Base-by-base conservation (phyloP, 768 basidiomycete species). In the Leccinum rimulosum region DNA sequence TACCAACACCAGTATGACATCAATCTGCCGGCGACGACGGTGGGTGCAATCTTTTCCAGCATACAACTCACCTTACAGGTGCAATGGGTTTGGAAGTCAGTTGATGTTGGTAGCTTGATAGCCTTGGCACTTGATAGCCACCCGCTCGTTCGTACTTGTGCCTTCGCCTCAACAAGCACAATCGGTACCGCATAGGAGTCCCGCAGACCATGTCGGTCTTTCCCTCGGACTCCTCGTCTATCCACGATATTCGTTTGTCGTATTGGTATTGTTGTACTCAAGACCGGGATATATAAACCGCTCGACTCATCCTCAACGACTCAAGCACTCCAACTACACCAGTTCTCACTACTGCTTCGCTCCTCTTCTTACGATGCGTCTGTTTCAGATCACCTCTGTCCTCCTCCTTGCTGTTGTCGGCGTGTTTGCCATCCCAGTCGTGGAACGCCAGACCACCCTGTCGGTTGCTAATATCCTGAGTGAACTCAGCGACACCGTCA, bases 361-460 rank as follows among this genome's bases (percentile, higher is more conserved):
- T 35, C 25, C 19, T 14, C 40, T 33, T 33, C 0, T 22, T 52
- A 52, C 43, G n/a, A 61, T 65, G 64, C 56, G 56, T 33, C 56
- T 64, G 40, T 59, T 55, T 19, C 40, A 43, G 2, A 52, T 54
- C 19, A 50, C 50, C 25, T 49, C 52, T 57, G 28, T 61, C 45
- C 45, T 59, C 25, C 28, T 64, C 43, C 38, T 54, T 7, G 60
- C 56, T 51, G 54, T 35, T 31, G 19, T 57, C 14, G 8, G 50
- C 51, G 58, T 65, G 30, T 50, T 66, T 25, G 60, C 59, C 38
- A 57, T 19, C 31, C 61, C 60, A 6, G 40, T 65, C 19, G 55
- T 31, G 8, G 47, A 62, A 47, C 60, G 63, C 27, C 47, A 55
- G 33, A 31, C 38, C 3, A 31, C 45, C 6, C 14, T 47, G 14